phyloP scores from a whole-genome alignment of 345 rosid species.

The Eucalyptus caleyi region DNA sequence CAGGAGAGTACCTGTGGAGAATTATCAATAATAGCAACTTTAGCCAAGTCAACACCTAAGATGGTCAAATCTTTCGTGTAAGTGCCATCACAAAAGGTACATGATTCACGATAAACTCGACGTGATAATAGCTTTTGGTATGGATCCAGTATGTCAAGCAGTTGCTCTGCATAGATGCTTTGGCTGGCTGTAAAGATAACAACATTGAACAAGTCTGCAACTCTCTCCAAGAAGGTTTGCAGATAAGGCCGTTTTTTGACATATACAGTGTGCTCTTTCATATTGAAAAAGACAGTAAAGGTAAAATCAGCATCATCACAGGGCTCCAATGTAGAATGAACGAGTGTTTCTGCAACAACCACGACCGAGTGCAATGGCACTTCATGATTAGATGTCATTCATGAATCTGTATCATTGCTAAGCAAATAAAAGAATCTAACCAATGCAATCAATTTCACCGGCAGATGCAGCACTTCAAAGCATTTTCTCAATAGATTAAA shows the following conservation, averaged over 20 bases:
- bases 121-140: constrained; percentile 63
- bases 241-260: constrained; percentile 87
- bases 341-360: constrained; percentile 67
- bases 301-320: constrained; percentile 78
- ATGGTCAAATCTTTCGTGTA: constrained; percentile 92
- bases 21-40: constrained; percentile 92
- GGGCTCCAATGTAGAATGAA: constrained; percentile 77
- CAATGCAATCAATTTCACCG: not conserved
- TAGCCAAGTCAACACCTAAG: constrained; percentile 89
- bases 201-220: constrained; percentile 77
- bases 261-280: constrained; percentile 80
- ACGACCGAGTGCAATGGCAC: not conserved
- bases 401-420: not conserved
- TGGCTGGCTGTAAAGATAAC: constrained; percentile 93
- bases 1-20: constrained; percentile 73
- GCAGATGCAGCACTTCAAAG: not conserved
- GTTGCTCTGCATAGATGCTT: constrained; percentile 81
- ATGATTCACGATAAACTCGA: constrained; percentile 78
- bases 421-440: not conserved
- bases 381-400: not conserved
- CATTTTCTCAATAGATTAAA: not conserved
- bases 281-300: constrained; percentile 72
- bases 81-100: constrained; percentile 75
- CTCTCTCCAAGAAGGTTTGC: constrained; percentile 70
- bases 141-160: constrained; percentile 75